A percentile compares a stretch with the other conserved stretches of the same genome.
Evolutionary conservation across 1,139 yeast species (phyloP).

Genomic region (Nakaseomyces nivariensis): DNA sequence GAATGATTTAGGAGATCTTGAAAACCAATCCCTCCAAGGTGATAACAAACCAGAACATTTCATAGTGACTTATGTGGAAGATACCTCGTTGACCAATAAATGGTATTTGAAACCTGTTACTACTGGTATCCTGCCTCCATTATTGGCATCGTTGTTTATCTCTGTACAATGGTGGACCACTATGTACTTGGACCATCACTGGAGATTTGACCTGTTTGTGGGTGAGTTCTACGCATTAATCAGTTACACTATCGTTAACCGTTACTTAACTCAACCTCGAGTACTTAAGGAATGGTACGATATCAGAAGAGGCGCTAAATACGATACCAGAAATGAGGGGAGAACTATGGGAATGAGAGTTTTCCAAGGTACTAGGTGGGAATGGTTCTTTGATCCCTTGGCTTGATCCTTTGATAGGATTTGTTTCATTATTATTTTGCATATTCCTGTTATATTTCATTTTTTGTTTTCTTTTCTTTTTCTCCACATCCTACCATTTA

Average conservation of each 20-base stretch:
- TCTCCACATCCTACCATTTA: too few relatives aligned
- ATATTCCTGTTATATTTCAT: too few relatives aligned
- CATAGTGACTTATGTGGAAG: conserved; percentile 13
- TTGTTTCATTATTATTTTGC: not conserved
- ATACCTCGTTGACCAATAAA: conserved; percentile 8
- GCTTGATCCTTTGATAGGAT: conserved; percentile 11
- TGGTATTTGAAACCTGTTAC: conserved; percentile 21
- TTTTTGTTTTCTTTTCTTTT: too few relatives aligned
- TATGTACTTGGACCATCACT: conserved; percentile 63
- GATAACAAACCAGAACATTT: conserved; percentile 5
- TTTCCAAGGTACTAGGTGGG: conserved; percentile 37
- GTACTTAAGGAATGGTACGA: conserved; percentile 20
- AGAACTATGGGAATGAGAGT: conserved; percentile 54
- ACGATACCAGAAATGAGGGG: conserved; percentile 29
- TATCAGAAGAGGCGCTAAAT: conserved; percentile 30
- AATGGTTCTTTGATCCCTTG: conserved; percentile 45
- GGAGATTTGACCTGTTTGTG: conserved; percentile 48
- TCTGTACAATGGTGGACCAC: conserved; percentile 66
- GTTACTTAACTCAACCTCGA: conserved; percentile 24
- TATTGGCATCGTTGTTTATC: conserved; percentile 34
- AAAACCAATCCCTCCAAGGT: not conserved
- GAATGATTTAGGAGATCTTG: not conserved
- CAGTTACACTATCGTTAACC: conserved; percentile 35
- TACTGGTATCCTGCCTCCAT: conserved; percentile 26
- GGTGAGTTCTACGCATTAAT: conserved; percentile 44